Evolutionary conservation across 2,329 filamentous ascomycete genomes (phyloP).

Genomic region (Rosellinia necatrix): DNA sequence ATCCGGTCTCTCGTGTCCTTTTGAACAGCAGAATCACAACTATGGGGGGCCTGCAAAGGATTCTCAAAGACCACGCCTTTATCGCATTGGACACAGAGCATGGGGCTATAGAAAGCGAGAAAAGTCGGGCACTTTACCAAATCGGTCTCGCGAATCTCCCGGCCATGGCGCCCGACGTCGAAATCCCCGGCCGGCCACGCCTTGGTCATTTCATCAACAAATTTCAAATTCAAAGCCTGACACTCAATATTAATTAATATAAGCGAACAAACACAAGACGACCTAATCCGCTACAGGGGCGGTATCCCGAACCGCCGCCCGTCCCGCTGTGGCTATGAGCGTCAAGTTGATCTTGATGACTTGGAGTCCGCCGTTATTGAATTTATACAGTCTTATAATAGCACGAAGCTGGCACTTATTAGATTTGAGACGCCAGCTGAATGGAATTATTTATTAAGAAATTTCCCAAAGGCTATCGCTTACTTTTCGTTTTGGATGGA

Average conservation of each 20-base stretch:
- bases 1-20: no score
- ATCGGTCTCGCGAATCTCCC: constrained; percentile 14
- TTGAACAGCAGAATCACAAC: background rate
- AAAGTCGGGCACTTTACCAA: constrained; percentile 5
- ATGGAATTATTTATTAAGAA: constrained; percentile 8
- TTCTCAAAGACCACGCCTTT: constrained; percentile 3
- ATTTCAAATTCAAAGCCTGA: constrained; percentile 2
- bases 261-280: constrained; percentile 7
- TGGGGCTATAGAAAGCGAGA: background rate
- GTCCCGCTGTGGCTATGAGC: background rate
- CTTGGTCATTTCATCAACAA: constrained; percentile 2
- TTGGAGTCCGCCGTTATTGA: background rate
- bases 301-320: constrained; percentile 8
- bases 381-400: constrained; percentile 5
- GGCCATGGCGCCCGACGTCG: background rate
- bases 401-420: constrained; percentile 7
- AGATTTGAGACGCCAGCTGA: constrained; percentile 16
- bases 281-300: background rate
- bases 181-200: background rate
- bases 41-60: background rate
- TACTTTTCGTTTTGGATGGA: constrained; percentile 16
- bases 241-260: constrained; percentile 12
- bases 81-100: constrained; percentile 14
- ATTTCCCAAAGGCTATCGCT: constrained; percentile 2
- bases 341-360: constrained; percentile 4